A percentile compares a stretch with the other conserved stretches of the same genome.
These are phyloP conservation scores for Talaromyces pinophilus DNA, from an alignment of 2,329 filamentous ascomycete species.

Conservation along the genomic window DNA sequence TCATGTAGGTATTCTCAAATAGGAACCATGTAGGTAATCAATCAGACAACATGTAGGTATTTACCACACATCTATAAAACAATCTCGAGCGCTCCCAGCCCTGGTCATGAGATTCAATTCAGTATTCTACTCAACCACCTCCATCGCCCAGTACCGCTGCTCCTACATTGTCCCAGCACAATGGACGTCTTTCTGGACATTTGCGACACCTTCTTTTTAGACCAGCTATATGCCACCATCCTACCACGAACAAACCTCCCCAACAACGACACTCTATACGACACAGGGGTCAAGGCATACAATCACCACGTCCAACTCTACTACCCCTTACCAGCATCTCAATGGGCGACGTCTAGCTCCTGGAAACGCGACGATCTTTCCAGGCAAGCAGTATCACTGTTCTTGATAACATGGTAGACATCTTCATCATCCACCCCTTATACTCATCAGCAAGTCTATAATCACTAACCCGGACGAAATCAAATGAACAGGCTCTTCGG, in stretches of 20 bases:
- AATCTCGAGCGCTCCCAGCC: not conserved
- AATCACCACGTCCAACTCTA: constrained; percentile 35
- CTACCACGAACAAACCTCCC: constrained; percentile 15
- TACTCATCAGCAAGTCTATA: no score
- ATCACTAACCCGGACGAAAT: not conserved
- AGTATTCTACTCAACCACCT: not conserved
- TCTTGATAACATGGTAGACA: constrained; percentile 33
- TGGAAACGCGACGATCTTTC: constrained; percentile 35
- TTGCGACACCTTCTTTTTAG: constrained; percentile 28
- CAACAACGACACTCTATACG: not conserved
- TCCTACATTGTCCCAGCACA: not conserved
- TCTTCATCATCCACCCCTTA: not conserved
- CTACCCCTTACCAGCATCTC: constrained; percentile 30
- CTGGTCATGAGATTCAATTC: not conserved
- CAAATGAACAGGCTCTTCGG: constrained; percentile 25
- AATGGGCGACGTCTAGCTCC: constrained; percentile 31
- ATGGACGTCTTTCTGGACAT: constrained; percentile 30
- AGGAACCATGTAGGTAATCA: not conserved
- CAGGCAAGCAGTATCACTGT: constrained; percentile 34
- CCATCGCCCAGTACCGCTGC: no score
- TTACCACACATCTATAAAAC: not conserved
- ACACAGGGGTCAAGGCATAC: not conserved
- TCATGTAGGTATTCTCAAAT: not conserved
- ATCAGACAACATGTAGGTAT: constrained; percentile 9
- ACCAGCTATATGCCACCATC: constrained; percentile 27